Percentiles rank a stretch among this genome's conserved stretches.
Evolutionary conservation across 2,329 filamentous ascomycete genomes (phyloP).

Genomic region (Venturia asperata): DNA sequence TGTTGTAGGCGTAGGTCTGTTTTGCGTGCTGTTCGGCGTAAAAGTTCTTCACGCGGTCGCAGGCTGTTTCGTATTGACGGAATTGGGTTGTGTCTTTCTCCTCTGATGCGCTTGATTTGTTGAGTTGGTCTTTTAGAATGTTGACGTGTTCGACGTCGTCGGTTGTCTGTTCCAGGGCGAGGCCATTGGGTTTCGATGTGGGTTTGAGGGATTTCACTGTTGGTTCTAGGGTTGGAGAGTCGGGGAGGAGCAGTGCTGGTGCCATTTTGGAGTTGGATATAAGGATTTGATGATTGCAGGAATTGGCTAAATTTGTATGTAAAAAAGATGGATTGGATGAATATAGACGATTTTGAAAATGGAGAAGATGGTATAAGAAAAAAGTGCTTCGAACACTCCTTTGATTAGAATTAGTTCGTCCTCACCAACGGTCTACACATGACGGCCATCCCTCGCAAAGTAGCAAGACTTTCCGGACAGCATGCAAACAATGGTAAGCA

Average conservation of each 20-base stretch:
- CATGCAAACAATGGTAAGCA: neutral
- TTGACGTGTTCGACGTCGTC: conserved; percentile 56
- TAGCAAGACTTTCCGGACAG: conserved; percentile 1
- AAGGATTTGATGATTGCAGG: neutral
- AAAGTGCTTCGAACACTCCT: neutral
- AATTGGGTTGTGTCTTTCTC: conserved; percentile 74
- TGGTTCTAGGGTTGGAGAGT: conserved; percentile 20
- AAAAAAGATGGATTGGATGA: neutral
- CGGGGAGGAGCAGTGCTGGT: conserved; percentile 31
- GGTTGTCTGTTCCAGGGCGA: conserved; percentile 51
- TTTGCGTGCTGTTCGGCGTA: conserved; percentile 66
- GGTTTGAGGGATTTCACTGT: neutral
- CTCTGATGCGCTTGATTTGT: conserved; percentile 60
- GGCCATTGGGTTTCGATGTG: conserved; percentile 42
- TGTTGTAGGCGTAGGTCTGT: conserved; percentile 78
- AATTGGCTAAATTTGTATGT: neutral
- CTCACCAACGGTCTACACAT: neutral
- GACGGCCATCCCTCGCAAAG: neutral
- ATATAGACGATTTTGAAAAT: neutral
- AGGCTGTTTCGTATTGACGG: conserved; percentile 75
- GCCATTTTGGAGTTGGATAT: conserved; percentile 33
- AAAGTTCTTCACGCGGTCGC: conserved; percentile 78
- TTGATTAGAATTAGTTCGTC: neutral
- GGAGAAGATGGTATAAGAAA: neutral
- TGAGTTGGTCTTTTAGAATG: conserved; percentile 49